Percentiles rank a stretch among this genome's conserved stretches.
Conservation (phyloP, 2,329 filamentous ascomycete genomes). For the Claviceps purpurea region DNA sequence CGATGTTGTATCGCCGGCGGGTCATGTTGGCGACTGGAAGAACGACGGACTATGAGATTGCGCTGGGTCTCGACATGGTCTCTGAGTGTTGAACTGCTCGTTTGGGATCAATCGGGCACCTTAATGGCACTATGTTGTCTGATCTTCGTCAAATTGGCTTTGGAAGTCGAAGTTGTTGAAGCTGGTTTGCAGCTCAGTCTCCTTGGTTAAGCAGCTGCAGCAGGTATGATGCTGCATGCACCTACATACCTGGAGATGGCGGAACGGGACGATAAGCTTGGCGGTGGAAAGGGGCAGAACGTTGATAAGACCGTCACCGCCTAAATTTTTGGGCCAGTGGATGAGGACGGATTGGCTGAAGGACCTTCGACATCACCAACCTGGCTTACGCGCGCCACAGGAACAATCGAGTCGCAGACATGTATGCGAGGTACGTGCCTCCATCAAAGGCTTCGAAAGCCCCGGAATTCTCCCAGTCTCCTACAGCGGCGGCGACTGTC, state of each 20-base stretch:
- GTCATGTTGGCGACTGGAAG: slow-evolving; percentile 26
- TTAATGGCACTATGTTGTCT: too few relatives aligned
- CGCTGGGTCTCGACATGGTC: neutral
- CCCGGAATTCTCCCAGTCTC: slow-evolving; percentile 3
- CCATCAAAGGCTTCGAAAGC: slow-evolving; percentile 14
- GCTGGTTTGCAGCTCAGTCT: too few relatives aligned
- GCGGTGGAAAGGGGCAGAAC: slow-evolving; percentile 26
- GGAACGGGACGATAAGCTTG: slow-evolving; percentile 14
- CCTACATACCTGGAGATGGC: neutral
- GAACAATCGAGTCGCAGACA: slow-evolving; percentile 8
- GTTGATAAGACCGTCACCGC: slow-evolving; percentile 18
- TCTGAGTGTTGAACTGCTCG: neutral
- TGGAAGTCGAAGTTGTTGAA: neutral
- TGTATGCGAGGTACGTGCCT: slow-evolving; percentile 33
- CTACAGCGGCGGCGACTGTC: neutral
- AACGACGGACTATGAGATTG: slow-evolving; percentile 3
- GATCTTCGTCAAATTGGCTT: neutral
- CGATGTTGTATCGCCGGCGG: slow-evolving; percentile 52
- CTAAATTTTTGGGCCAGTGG: slow-evolving; percentile 21
- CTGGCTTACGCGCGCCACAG: neutral
- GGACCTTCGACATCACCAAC: neutral
- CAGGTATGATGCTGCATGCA: neutral
- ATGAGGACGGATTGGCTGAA: neutral
- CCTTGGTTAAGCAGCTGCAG: neutral
- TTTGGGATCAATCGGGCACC: too few relatives aligned